These are phyloP conservation scores for Scheffersomyces spartinae DNA, from an alignment of 805 yeast genomes.

Conservation along the genomic window DNA sequence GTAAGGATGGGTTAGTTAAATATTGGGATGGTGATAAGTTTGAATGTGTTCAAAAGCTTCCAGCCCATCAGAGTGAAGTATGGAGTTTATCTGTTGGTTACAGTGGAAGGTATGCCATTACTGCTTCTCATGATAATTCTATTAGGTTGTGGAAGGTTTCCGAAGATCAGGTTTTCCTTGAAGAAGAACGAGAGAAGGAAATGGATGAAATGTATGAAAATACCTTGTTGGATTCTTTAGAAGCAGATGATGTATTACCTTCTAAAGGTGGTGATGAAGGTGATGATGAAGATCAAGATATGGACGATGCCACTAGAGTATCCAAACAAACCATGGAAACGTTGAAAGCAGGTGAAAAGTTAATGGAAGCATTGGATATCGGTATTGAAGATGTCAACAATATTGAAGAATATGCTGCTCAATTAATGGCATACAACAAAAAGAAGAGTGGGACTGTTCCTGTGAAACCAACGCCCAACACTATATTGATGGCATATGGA, in stretches of 20 bases:
- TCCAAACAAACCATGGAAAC: constrained; percentile 82
- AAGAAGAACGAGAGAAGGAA: constrained; percentile 94
- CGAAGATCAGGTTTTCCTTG: constrained; percentile 90
- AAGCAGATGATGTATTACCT: constrained; percentile 35
- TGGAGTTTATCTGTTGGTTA: constrained; percentile 81
- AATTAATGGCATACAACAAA: constrained; percentile 22
- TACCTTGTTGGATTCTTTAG: constrained; percentile 64
- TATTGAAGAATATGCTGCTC: constrained; percentile 36
- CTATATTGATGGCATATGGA: constrained; percentile 64
- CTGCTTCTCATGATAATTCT: constrained; percentile 89
- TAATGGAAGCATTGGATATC: constrained; percentile 85
- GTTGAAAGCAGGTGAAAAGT: constrained; percentile 84
- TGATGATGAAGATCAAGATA: constrained; percentile 26
- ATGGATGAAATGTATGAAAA: constrained; percentile 85
- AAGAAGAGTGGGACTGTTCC: constrained; percentile 40
- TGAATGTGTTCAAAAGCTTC: constrained; percentile 79
- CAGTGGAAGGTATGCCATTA: constrained; percentile 60
- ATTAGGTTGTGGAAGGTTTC: constrained; percentile 90
- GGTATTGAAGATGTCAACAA: constrained; percentile 62
- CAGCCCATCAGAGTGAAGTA: constrained; percentile 81
- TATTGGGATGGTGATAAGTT: constrained; percentile 99
- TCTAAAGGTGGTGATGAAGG: constrained; percentile 14
- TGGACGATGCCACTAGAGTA: constrained; percentile 52
- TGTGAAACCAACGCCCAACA: constrained; percentile 48
- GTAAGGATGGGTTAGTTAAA: constrained; percentile 82